Evolutionary conservation across 495 filamentous ascomycete genomes (phyloP).

Genomic region (Talaromyces nanjingensis): DNA sequence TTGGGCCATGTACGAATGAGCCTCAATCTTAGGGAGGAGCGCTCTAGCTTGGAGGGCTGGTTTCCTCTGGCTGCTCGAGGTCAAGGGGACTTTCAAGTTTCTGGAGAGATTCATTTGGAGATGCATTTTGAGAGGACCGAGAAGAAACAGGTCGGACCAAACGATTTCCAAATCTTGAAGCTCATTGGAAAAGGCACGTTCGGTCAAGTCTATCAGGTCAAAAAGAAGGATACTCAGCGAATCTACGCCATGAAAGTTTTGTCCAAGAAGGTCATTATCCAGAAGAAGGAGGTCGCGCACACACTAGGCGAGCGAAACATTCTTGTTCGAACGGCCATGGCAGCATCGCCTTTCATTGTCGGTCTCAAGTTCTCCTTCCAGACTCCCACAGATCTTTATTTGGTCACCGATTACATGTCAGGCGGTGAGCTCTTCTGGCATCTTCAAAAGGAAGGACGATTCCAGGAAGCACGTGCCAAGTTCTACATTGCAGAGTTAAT

Average conservation of each 20-base stretch:
- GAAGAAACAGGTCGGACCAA: constrained; percentile 90
- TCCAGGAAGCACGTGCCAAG: constrained; percentile 89
- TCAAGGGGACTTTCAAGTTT: constrained; percentile 61
- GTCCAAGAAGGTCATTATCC: constrained; percentile 98
- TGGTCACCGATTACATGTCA: constrained; percentile 99
- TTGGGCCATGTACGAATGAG: constrained; percentile 81
- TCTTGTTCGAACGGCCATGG: constrained; percentile 88
- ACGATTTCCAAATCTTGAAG: constrained; percentile 91
- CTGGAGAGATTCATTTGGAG: constrained; percentile 86
- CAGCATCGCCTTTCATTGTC: constrained; percentile 95
- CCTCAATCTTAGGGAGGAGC: constrained; percentile 59
- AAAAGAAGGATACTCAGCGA: constrained; percentile 90
- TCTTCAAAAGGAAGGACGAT: constrained; percentile 93
- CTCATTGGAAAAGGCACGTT: constrained; percentile 98
- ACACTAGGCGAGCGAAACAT: constrained; percentile 97
- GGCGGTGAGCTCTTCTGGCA: constrained; percentile 99
- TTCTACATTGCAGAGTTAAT: constrained; percentile 99
- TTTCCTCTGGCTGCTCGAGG: constrained; percentile 66
- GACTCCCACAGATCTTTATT: constrained; percentile 89
- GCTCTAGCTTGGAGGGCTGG: constrained; percentile 72
- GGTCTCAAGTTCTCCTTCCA: constrained; percentile 99
- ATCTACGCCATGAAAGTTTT: constrained; percentile 99
- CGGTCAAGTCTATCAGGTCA: constrained; percentile 99
- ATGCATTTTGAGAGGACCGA: constrained; percentile 84
- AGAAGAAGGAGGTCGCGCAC: constrained; percentile 98